A percentile compares a stretch with the other conserved stretches of the same genome.
These are phyloP conservation scores for Bodo saltans DNA, from an alignment of 78 protist genomes.

Conservation along the genomic window DNA sequence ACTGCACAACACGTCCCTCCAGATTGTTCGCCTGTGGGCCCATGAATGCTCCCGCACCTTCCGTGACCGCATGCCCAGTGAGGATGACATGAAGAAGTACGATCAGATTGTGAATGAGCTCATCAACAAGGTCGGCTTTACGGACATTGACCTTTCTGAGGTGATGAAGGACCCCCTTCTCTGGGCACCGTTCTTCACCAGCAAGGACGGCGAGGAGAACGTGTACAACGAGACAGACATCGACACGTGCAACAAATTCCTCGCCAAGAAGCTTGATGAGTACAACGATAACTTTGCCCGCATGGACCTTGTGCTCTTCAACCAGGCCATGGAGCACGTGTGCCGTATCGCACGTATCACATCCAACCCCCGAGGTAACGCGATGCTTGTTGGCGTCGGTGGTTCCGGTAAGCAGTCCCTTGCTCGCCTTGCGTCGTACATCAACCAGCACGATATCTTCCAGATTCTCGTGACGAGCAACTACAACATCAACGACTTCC, in stretches of 20 bases:
- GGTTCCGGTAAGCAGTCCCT: constrained; percentile 69
- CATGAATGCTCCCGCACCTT: constrained; percentile 67
- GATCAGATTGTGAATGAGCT: constrained; percentile 25
- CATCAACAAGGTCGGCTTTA: constrained; percentile 31
- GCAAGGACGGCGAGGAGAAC: constrained; percentile 12
- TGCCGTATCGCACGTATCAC: constrained; percentile 60
- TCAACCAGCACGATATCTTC: constrained; percentile 40
- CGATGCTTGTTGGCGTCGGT: constrained; percentile 76
- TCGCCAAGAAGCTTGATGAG: constrained; percentile 22
- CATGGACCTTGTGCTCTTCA: constrained; percentile 71
- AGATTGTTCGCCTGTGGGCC: constrained; percentile 41
- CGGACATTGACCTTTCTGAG: constrained; percentile 30
- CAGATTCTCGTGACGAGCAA: constrained; percentile 48
- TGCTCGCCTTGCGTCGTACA: constrained; percentile 57
- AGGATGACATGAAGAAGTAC: constrained; percentile 37
- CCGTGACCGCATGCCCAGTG: constrained; percentile 55
- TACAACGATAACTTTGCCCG: constrained; percentile 56
- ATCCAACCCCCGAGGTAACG: constrained; percentile 57
- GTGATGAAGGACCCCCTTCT: constrained; percentile 21
- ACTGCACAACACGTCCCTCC: constrained; percentile 24
- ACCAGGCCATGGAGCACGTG: constrained; percentile 70
- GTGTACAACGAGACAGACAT: not conserved
- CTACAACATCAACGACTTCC: constrained; percentile 42
- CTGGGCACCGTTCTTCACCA: constrained; percentile 36
- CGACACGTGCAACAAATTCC: not conserved